phyloP scores from a whole-genome alignment of 768 basidiomycete genomes.

The Collybia mongolica region DNA sequence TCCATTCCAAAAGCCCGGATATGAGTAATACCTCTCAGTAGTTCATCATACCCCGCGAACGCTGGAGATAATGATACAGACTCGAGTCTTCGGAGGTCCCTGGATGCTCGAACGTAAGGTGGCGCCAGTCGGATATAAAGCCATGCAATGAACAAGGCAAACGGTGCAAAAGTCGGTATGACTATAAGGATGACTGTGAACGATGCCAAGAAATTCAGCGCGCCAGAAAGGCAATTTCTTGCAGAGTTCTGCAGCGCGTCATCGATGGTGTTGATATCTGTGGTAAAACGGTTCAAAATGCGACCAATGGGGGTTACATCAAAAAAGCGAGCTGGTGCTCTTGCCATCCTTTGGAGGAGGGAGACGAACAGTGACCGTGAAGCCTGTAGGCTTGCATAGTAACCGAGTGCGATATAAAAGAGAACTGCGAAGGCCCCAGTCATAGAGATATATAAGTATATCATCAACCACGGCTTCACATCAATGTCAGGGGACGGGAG shows the following conservation, averaged over 20 bases:
- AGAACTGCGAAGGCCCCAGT: constrained; percentile 53
- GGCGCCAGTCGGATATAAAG: constrained; percentile 65
- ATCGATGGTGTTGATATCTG: constrained; percentile 77
- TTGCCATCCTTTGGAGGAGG: constrained; percentile 52
- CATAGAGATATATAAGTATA: constrained; percentile 64
- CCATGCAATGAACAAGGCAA: constrained; percentile 67
- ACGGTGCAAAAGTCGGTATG: constrained; percentile 63
- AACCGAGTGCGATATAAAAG: constrained; percentile 58
- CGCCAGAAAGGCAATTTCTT: constrained; percentile 51
- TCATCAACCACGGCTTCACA: constrained; percentile 64
- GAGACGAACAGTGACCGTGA: constrained; percentile 57
- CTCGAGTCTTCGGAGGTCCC: constrained; percentile 68
- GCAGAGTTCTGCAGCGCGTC: constrained; percentile 56
- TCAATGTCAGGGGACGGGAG: constrained; percentile 59
- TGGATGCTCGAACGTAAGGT: constrained; percentile 56
- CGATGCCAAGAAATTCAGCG: constrained; percentile 61
- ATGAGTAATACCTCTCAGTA: constrained; percentile 64
- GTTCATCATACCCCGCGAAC: constrained; percentile 72
- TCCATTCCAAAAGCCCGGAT: constrained; percentile 76
- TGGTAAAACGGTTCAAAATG: constrained; percentile 78
- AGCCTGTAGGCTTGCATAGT: constrained; percentile 68
- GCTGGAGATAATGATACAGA: constrained; percentile 68
- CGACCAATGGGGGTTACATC: constrained; percentile 75
- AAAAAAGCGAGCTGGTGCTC: constrained; percentile 70
- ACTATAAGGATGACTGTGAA: constrained; percentile 63